Evolutionary conservation across 2,329 filamentous ascomycete species (phyloP).

Genomic region (Nannizzia gypsea): DNA sequence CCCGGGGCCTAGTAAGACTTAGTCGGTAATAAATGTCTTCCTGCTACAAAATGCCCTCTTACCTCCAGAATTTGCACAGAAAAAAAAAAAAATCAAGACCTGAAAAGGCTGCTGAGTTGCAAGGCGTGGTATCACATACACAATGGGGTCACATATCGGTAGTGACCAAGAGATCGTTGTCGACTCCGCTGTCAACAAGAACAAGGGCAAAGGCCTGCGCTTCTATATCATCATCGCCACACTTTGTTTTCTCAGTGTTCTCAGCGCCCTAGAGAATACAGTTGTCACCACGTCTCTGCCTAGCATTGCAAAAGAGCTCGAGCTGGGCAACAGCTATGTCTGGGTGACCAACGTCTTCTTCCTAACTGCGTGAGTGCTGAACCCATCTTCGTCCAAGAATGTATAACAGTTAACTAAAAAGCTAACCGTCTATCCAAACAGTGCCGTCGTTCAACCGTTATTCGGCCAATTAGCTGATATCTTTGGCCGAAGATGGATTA

Average conservation of each 20-base stretch:
- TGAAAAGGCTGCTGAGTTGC: not conserved
- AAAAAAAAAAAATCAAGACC: not conserved
- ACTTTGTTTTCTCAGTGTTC: not conserved
- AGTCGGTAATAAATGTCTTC: not conserved
- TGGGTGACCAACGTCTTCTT: slow-evolving; percentile 5
- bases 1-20: not conserved
- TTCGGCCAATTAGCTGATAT: slow-evolving; percentile 18
- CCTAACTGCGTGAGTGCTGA: not conserved
- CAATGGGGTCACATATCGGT: not conserved
- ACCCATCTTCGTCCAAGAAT: not conserved
- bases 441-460: slow-evolving; percentile 8
- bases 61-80: not conserved
- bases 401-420: not conserved
- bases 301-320: slow-evolving; percentile 22
- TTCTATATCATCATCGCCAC: not conserved
- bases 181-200: not conserved
- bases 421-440: not conserved
- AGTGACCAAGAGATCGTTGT: not conserved
- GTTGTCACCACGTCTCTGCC: slow-evolving; percentile 31
- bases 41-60: not conserved
- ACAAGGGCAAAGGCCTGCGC: not conserved
- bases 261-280: slow-evolving; percentile 28
- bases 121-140: not conserved
- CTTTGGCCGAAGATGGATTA: slow-evolving; percentile 32
- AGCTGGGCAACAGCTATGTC: not conserved